Evolutionary conservation across 805 yeast genomes (phyloP), one percentile per base, ranked within the genome.

Genomic region (Kuraishia cidri): DNA sequence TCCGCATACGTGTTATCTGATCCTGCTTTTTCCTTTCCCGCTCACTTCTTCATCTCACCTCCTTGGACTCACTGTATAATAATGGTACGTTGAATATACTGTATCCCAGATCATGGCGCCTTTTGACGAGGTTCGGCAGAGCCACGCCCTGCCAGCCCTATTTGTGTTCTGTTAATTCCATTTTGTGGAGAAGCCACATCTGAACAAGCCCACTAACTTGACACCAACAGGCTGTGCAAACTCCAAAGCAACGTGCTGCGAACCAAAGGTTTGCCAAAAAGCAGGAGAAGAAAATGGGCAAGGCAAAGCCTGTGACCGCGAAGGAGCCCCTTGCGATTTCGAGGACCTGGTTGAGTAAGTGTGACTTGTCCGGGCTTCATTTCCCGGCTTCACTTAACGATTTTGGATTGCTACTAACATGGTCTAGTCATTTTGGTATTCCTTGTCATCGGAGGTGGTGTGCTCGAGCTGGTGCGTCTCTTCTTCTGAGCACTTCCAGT

Each of bases 181-280:
- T n/a, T n/a, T n/a, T n/a, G n/a, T n/a, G n/a, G n/a, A n/a, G n/a
- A n/a, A n/a, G n/a, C n/a, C n/a, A n/a, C n/a, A n/a, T n/a, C n/a
- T n/a, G n/a, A n/a, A n/a, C n/a, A n/a, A n/a, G n/a, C n/a, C n/a
- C n/a, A n/a, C n/a, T n/a, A n/a, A n/a, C n/a, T 10, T 20, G 10
- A 20, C 23, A 10, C 23, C 9, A 18, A 18, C 31, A 57, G 88
- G 84, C 83, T 40, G 48, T 66, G 21, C 96, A 87, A 67, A 81
- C 95, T 16, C 88, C 92, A 37, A 77, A 72, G 48, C 95, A 88
- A 62, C 79, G 88, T 60, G 65, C 72, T 34, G 95, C 95, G n/a
- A 88, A 88, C 57, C 72, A 71, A 48, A 83, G 79, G 54, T 90
- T 77, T 56, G 85, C 82, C 46, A 82, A 79, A 57, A 69, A 66